Evolutionary conservation across 1,284 basidiomycete genomes (phyloP).

Genomic region (Fomitopsis schrenkii): DNA sequence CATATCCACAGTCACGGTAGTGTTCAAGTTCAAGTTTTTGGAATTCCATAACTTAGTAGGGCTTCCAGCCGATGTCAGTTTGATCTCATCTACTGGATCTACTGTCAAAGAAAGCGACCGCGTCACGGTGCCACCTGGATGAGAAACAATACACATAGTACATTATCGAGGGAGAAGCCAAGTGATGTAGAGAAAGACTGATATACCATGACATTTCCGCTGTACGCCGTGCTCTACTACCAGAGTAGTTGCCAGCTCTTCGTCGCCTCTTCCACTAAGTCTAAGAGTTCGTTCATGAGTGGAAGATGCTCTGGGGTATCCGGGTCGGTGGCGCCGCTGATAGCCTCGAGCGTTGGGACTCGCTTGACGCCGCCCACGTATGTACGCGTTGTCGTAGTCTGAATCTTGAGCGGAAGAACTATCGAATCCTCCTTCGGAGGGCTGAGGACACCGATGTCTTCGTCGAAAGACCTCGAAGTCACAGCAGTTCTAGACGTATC

Average conservation of each 20-base stretch:
- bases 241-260: not conserved
- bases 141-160: no score
- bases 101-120: no score
- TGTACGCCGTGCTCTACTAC: not conserved
- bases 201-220: no score
- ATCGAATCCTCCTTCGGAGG: not conserved
- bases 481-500: not conserved
- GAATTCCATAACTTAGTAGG: no score
- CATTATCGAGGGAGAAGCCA: no score
- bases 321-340: not conserved
- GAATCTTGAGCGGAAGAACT: not conserved
- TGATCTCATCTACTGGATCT: no score
- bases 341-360: not conserved
- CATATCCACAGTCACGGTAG: no score
- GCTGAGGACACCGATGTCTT: not conserved
- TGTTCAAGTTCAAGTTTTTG: no score
- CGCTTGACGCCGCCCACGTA: not conserved
- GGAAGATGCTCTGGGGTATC: not conserved
- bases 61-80: no score
- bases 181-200: no score
- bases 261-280: slow-evolving; percentile 1
- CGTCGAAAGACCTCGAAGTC: not conserved
- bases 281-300: slow-evolving; percentile 1
- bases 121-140: no score
- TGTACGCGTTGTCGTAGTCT: not conserved